A percentile compares a stretch with the other conserved stretches of the same genome.
These are phyloP conservation scores for Penicillium coffeae DNA, from an alignment of 495 filamentous ascomycete species.

Conservation along the genomic window DNA sequence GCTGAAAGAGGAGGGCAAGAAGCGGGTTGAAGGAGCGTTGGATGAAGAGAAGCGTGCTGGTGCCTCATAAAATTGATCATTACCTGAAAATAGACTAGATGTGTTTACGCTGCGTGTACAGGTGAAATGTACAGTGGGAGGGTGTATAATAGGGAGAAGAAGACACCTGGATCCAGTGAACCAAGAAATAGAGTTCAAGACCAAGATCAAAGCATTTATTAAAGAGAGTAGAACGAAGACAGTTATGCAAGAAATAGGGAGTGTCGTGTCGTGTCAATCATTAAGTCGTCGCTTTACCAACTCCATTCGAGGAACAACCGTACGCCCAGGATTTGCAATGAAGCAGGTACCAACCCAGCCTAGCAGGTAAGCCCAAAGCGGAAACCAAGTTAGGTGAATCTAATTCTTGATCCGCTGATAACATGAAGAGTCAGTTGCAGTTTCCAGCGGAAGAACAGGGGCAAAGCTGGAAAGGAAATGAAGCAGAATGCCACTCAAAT, in stretches of 20 bases:
- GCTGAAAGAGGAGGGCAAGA: conserved; percentile 44
- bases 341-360: too few species aligned
- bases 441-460: not conserved
- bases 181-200: not conserved
- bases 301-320: conserved; percentile 1
- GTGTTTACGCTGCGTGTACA: too few species aligned
- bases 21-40: conserved; percentile 15
- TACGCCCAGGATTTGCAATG: too few species aligned
- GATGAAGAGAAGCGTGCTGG: conserved; percentile 15
- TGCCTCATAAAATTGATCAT: too few species aligned
- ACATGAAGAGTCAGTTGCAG: too few species aligned
- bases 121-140: too few species aligned
- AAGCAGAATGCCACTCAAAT: conserved; percentile 14
- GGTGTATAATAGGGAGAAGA: too few species aligned
- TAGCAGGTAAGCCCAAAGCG: too few species aligned
- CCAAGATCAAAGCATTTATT: conserved; percentile 2
- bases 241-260: not conserved
- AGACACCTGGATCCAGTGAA: too few species aligned
- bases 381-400: too few species aligned
- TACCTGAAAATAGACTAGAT: not conserved
- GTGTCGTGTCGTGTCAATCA: conserved; percentile 15
- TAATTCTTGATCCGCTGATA: too few species aligned
- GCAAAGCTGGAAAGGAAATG: not conserved
- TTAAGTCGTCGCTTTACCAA: conserved; percentile 14
- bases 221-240: conserved; percentile 4